Conservation (phyloP, 169 alveolate genomes). For the Plasmodium vivax region DNA sequence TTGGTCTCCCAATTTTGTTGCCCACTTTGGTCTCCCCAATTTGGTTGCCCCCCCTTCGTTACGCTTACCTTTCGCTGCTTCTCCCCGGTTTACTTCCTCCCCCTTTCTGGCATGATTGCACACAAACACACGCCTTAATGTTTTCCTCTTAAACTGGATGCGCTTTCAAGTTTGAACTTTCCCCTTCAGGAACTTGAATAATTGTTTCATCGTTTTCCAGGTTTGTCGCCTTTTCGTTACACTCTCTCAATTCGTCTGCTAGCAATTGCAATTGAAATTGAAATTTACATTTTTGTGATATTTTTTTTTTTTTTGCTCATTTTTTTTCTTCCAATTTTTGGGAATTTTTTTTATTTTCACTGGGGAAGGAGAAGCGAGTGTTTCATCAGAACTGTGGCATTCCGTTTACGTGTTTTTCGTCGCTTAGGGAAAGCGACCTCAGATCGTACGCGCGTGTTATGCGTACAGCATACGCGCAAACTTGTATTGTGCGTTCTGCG, state of each 20-base stretch:
- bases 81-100: background rate
- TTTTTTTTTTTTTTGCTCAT: background rate
- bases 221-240: background rate
- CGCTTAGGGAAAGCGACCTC: background rate
- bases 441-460: background rate
- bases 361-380: background rate
- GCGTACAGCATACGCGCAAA: background rate
- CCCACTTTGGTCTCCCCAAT: background rate
- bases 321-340: background rate
- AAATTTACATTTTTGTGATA: background rate
- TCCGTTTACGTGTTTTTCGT: background rate
- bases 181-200: background rate
- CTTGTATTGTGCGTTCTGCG: background rate
- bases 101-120: constrained; percentile 9
- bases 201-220: background rate
- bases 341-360: background rate
- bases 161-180: background rate
- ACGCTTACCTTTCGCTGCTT: background rate
- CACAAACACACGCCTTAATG: background rate
- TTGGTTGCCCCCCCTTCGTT: background rate
- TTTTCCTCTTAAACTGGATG: background rate
- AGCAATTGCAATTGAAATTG: background rate
- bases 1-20: too few relatives aligned
- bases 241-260: background rate
- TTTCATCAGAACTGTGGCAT: background rate